These are phyloP conservation scores for Wickerhamiella kazuoi DNA, from an alignment of 805 yeast genomes.

Conservation along the genomic window DNA sequence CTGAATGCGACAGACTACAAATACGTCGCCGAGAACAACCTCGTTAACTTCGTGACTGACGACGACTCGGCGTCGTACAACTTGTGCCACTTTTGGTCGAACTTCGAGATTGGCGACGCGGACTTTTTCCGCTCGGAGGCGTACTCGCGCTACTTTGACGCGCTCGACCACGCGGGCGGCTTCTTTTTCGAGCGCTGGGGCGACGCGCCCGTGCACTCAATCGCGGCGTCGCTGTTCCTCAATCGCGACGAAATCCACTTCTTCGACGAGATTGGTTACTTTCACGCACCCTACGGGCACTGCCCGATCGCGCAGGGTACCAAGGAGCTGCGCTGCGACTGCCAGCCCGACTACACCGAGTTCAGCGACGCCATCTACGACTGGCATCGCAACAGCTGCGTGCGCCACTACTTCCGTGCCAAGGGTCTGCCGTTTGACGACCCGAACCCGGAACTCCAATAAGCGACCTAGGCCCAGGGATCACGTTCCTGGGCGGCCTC, in stretches of 20 bases:
- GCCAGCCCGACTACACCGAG: conserved; percentile 15
- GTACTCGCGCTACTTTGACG: conserved; percentile 48
- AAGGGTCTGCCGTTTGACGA: conserved; percentile 9
- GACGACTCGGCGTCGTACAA: conserved; percentile 51
- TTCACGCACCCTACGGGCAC: conserved; percentile 65
- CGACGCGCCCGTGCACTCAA: conserved; percentile 82
- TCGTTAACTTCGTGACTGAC: conserved; percentile 44
- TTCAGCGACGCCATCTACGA: conserved; percentile 9
- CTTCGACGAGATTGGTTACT: conserved; percentile 73
- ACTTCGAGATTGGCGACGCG: conserved; percentile 63
- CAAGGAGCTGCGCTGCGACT: conserved; percentile 39
- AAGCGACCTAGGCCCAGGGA: too few species aligned
- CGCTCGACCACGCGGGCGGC: conserved; percentile 68
- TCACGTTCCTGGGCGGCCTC: too few species aligned
- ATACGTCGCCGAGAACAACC: conserved; percentile 35
- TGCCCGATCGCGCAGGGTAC: conserved; percentile 49
- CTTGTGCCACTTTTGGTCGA: conserved; percentile 82
- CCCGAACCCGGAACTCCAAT: conserved; percentile 5
- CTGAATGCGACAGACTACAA: conserved; percentile 33
- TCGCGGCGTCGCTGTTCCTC: conserved; percentile 64
- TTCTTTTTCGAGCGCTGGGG: conserved; percentile 90
- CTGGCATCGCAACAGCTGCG: conserved; percentile 12
- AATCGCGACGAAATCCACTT: conserved; percentile 54
- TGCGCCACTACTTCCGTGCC: conserved; percentile 12
- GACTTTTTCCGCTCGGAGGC: conserved; percentile 59